Conservation (phyloP, 83 land plant genomes). For the Diphasiastrum complanatum region DNA sequence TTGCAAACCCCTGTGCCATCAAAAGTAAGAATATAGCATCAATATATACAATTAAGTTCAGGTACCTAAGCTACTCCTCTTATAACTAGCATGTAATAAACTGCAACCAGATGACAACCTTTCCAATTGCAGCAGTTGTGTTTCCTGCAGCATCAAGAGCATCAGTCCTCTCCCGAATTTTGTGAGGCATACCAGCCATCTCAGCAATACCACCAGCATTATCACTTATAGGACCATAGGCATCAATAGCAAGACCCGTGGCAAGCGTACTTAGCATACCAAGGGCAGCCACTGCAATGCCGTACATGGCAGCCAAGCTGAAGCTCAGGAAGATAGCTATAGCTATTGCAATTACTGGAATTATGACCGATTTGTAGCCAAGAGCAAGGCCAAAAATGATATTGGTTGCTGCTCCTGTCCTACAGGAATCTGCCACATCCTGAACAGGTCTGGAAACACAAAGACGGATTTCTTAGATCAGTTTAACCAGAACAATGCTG, state of each 20-base stretch:
- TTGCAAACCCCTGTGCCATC: conserved; percentile 65
- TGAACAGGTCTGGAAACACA: conserved; percentile 62
- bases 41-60: too few species aligned
- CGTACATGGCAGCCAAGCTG: conserved; percentile 71
- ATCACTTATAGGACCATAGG: conserved; percentile 87
- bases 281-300: conserved; percentile 73
- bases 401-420: conserved; percentile 80
- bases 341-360: conserved; percentile 71
- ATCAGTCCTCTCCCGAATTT: conserved; percentile 72
- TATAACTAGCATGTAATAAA: neutral
- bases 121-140: conserved; percentile 83
- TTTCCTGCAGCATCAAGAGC: conserved; percentile 85
- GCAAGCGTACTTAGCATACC: conserved; percentile 86
- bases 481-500: neutral
- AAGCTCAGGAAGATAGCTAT: conserved; percentile 66
- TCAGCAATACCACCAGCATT: conserved; percentile 92
- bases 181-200: conserved; percentile 78
- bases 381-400: conserved; percentile 75
- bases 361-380: conserved; percentile 73
- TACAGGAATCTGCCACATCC: conserved; percentile 74
- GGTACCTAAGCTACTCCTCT: neutral
- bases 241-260: conserved; percentile 74
- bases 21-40: neutral
- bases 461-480: neutral
- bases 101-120: conserved; percentile 29